Evolutionary conservation across 176 grass and related monocot species (phyloP), one percentile per base, ranked within the genome.

Genomic region (Cenchrus fungigraminus): DNA sequence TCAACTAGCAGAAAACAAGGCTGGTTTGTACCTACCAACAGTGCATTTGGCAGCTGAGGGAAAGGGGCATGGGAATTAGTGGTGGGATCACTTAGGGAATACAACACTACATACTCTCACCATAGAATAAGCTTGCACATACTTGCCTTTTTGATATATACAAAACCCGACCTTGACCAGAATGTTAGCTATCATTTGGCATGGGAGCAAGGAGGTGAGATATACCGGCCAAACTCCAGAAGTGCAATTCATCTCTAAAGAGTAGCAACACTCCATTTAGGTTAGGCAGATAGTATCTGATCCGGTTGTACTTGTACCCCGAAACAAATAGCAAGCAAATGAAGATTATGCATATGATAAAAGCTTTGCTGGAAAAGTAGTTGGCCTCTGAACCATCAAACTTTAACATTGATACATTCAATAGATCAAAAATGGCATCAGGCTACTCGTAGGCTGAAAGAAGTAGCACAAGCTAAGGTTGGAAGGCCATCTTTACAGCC

Each of bases 341-440:
- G 19, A 87, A 76, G 50, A 65, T 76, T 40, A 83, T 8, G 6
- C 28, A 62, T 64, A 83, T 66, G 67, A 63, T 64, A 83, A 74
- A 75, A 63, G 12, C 55, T 76, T 77, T 42, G 61, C 29, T 20
- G 71, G 60, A 63, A 20, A 61, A 37, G 28, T 17, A 53, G 82
- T 61, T 73, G 46, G 46, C 43, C 28, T 8, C 40, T 82, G 43
- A 70, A 76, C 43, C 44, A 87, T 45, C 17, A 82, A 77, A 76
- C 65, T 25, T 44, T 68, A 57, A 20, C 52, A 7, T 32, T 50
- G 20, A 28, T 81, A 28, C 52, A 64, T 77, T 71, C 20, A 69
- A 12, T 43, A 71, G 20, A 78, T 65, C 15, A 82, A 79, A 75
- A 12, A 65, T 73, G 37, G 12, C 46, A 55, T 55, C 31, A 67